These are phyloP conservation scores for Mediolabrus comicus DNA, from an alignment of 108 stramenopile genomes.

Conservation along the genomic window DNA sequence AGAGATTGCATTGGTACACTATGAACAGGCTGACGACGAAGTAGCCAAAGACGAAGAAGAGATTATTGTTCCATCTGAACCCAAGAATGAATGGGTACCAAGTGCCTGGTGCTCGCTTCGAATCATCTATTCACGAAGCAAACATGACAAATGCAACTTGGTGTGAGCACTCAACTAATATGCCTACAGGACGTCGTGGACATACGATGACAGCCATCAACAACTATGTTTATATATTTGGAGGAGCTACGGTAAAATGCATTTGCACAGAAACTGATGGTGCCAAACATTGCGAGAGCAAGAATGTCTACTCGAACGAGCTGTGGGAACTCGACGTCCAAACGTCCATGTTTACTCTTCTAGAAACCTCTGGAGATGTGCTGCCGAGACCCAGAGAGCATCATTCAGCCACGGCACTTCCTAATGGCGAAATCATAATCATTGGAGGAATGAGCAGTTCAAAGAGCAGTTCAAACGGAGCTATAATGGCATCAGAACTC, in stretches of 20 bases:
- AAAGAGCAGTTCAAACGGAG: not conserved
- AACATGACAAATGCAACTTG: slow-evolving; percentile 1
- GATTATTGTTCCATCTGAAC: not conserved
- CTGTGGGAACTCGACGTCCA: slow-evolving; percentile 29
- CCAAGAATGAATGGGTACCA: slow-evolving; percentile 25
- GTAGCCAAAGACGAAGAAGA: not conserved
- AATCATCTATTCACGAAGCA: not conserved
- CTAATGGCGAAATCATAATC: slow-evolving; percentile 25
- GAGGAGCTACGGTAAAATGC: slow-evolving; percentile 27
- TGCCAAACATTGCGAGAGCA: not conserved
- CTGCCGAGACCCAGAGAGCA: slow-evolving; percentile 31
- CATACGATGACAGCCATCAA: slow-evolving; percentile 27
- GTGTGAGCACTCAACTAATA: slow-evolving; percentile 17
- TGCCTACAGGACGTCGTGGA: slow-evolving; percentile 29
- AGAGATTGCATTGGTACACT: not conserved
- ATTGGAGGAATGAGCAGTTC: slow-evolving; percentile 26
- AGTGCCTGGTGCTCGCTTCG: not conserved
- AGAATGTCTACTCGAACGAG: slow-evolving; percentile 31
- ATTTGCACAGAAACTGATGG: slow-evolving; percentile 7
- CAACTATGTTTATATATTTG: slow-evolving; percentile 40
- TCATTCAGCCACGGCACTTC: slow-evolving; percentile 24
- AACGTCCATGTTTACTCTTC: slow-evolving; percentile 14
- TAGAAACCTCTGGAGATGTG: not conserved
- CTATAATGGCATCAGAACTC: not conserved
- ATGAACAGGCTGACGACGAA: no score